A percentile compares a stretch with the other conserved stretches of the same genome.
These are phyloP conservation scores for Tilletia walkeri DNA, from an alignment of 1,284 basidiomycete species.

Conservation along the genomic window DNA sequence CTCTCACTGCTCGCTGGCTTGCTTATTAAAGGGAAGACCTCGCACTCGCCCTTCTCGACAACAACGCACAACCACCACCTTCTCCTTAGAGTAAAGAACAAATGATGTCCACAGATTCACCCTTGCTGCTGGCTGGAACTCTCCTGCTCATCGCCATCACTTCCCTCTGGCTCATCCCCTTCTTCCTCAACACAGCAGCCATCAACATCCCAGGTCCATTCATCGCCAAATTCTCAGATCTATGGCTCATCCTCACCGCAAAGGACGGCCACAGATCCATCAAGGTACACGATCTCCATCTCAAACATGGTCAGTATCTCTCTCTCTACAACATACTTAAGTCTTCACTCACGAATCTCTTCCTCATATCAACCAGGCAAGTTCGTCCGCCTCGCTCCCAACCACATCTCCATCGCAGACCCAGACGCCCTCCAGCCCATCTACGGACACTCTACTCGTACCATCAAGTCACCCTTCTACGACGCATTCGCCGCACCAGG, in stretches of 20 bases:
- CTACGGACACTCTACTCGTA: slow-evolving; percentile 42
- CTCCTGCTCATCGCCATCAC: slow-evolving; percentile 23
- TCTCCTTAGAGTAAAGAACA: too few relatives aligned
- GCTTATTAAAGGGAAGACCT: too few relatives aligned
- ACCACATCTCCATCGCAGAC: slow-evolving; percentile 78
- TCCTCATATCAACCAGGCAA: slow-evolving; percentile 61
- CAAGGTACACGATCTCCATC: slow-evolving; percentile 72
- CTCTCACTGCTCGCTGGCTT: too few relatives aligned
- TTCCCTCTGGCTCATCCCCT: slow-evolving; percentile 36
- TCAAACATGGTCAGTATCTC: slow-evolving; percentile 67
- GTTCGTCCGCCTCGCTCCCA: slow-evolving; percentile 80
- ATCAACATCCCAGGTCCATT: slow-evolving; percentile 68
- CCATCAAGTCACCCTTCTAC: slow-evolving; percentile 62
- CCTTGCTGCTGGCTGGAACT: too few relatives aligned
- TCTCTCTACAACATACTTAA: too few relatives aligned
- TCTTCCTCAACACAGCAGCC: slow-evolving; percentile 30
- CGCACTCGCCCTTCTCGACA: too few relatives aligned
- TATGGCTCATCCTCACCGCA: slow-evolving; percentile 71
- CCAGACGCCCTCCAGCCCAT: slow-evolving; percentile 53
- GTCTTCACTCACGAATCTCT: background rate
- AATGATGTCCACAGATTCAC: too few relatives aligned
- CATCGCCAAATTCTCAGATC: slow-evolving; percentile 71
- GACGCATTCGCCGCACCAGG: slow-evolving; percentile 66
- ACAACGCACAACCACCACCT: too few relatives aligned
- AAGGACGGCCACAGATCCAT: slow-evolving; percentile 73